Evolutionary conservation across 2,329 filamentous ascomycete genomes (phyloP), one percentile per base, ranked within the genome.

Genomic region (Ophiocordyceps camponoti-saundersi): DNA sequence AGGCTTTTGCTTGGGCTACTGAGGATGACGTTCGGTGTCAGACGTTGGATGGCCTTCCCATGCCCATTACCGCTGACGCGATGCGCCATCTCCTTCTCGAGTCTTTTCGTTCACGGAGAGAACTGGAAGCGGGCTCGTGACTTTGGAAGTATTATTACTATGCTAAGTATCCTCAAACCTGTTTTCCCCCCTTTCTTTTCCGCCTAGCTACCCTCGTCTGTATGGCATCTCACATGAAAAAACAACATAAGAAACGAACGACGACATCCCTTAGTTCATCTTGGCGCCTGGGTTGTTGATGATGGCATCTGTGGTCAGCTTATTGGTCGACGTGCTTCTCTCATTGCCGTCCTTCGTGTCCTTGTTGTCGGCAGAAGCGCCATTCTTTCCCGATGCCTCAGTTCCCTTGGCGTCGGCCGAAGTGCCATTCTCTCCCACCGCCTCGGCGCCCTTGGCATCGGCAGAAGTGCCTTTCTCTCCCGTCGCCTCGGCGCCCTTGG

Each of bases 1-100:
- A 59, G 51, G 53, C 53, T 16, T 61, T 47, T 32, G 46, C 57
- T 21, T 63, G 61, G 61, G 59, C 55, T 8, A 51, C 54, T 1
- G 57, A 60, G 50, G 54, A 55, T 8, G 56, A 62, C 49, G 18
- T 46, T 21, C 11, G 39, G 11, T 18, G 21, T 20, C 23, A 46
- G 40, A 41, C 16, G 1, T 7, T 41, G 21, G 44, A 22, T 23
- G 15, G 23, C 11, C 39, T n/a, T 12, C 23, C 29, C 11, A 1
- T 46, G 18, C 26, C 40, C 18, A 43, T 46, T n/a, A 46, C 45
- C 11, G 18, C 18, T 29, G 6, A 20, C 13, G 23, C 16, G 18
- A 43, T 46, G 45, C 11, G 8, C 13, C 6, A 6, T 15, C 18
- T 46, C 8, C 22, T 46, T 2, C 45, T 46, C 40, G 40, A 43